Conservation (phyloP, 139 green algal species). For the Tetraselmis chui region DNA sequence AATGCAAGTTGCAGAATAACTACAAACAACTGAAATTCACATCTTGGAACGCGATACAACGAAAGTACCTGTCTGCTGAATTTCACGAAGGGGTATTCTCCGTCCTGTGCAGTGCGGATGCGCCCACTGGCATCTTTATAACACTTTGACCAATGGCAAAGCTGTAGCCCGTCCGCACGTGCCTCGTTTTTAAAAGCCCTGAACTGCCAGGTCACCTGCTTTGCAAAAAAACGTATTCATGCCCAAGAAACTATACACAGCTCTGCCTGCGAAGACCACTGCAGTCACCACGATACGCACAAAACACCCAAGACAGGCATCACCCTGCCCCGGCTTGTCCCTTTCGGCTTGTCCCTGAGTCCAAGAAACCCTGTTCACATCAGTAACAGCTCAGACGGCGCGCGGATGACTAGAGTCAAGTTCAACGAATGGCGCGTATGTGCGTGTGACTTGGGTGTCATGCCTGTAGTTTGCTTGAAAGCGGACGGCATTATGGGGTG, state of each 20-base stretch:
- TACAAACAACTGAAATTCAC: neutral
- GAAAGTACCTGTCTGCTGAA: constrained; percentile 79
- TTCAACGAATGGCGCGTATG: neutral
- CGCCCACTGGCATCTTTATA: constrained; percentile 63
- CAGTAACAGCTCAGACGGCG: neutral
- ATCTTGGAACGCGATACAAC: neutral
- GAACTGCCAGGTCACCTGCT: constrained; percentile 49
- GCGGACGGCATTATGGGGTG: constrained; percentile 72
- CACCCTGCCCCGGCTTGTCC: neutral
- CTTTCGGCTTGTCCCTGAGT: constrained; percentile 51
- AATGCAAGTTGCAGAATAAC: neutral
- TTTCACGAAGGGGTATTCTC: constrained; percentile 80
- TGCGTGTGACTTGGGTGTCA: neutral
- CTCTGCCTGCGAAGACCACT: no score
- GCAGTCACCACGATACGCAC: no score
- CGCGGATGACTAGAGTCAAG: no score
- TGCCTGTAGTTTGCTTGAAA: neutral
- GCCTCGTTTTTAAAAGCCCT: constrained; percentile 68
- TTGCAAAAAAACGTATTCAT: neutral
- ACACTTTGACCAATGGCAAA: constrained; percentile 82
- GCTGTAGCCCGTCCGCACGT: constrained; percentile 57
- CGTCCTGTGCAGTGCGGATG: constrained; percentile 51
- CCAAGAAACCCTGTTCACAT: constrained; percentile 34
- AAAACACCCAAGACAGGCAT: no score
- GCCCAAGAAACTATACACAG: no score